phyloP scores from a whole-genome alignment of 108 stramenopile genomes.

The Fistulifera solaris region DNA sequence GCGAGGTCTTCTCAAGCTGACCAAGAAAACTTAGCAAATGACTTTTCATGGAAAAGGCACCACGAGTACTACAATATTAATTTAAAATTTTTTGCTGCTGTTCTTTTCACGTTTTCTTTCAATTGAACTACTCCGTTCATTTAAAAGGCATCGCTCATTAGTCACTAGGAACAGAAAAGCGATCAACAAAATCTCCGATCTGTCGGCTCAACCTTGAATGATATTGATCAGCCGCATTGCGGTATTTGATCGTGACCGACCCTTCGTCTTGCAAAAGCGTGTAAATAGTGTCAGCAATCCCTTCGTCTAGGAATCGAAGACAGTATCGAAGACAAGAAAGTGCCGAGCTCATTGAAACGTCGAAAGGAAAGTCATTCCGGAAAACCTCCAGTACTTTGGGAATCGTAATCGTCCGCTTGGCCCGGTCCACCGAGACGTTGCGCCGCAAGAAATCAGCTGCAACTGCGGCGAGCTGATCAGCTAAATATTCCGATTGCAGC shows the following conservation, averaged over 20 bases:
- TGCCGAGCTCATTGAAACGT: slow-evolving; percentile 18
- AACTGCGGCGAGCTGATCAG: slow-evolving; percentile 58
- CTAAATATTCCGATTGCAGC: slow-evolving; percentile 32
- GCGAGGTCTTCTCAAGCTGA: no score
- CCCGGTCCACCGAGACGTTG: slow-evolving; percentile 54
- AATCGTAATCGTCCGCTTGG: slow-evolving; percentile 41
- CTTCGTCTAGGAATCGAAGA: slow-evolving; percentile 40
- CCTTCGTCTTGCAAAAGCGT: background rate
- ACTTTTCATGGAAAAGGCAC: no score
- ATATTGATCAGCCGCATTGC: background rate
- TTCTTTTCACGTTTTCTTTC: no score
- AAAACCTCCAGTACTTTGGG: slow-evolving; percentile 85
- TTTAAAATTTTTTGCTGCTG: no score
- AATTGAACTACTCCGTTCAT: no score
- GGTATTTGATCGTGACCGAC: slow-evolving; percentile 4
- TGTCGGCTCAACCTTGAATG: background rate
- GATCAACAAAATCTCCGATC: no score
- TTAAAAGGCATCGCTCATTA: no score
- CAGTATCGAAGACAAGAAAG: slow-evolving; percentile 38
- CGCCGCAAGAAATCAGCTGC: slow-evolving; percentile 43
- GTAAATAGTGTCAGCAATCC: slow-evolving; percentile 1
- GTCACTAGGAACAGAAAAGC: no score
- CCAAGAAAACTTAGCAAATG: no score
- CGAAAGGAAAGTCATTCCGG: slow-evolving; percentile 67
- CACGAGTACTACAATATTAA: no score